Evolutionary conservation across 345 rosid species (phyloP).

Genomic region (Clarkia xantiana): DNA sequence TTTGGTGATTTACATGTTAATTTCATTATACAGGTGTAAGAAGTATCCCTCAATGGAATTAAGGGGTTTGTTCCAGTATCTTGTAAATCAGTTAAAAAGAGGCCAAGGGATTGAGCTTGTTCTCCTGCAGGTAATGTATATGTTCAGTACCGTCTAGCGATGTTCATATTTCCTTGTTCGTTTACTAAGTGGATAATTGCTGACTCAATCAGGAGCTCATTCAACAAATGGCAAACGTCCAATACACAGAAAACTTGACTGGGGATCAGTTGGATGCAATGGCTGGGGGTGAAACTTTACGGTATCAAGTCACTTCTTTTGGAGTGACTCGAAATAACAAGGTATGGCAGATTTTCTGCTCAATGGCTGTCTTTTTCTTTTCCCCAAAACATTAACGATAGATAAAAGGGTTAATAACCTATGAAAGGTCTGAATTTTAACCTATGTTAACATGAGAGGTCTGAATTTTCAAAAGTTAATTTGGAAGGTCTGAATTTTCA

Average conservation of each 20-base stretch:
- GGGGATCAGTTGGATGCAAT: constrained; percentile 98
- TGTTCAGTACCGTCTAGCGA: constrained; percentile 7
- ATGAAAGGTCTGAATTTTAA: too few relatives aligned
- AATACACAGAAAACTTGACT: constrained; percentile 90
- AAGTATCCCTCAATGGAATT: constrained; percentile 98
- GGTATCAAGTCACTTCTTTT: constrained; percentile 89
- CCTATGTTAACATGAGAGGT: too few relatives aligned
- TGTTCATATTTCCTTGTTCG: constrained; percentile 6
- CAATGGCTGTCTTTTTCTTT: background rate
- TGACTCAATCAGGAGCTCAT: constrained; percentile 64
- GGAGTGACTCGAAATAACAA: constrained; percentile 85
- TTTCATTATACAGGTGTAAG: constrained; percentile 50
- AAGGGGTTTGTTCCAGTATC: constrained; percentile 96
- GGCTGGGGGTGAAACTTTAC: constrained; percentile 99
- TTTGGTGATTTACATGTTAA: background rate
- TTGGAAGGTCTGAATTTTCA: too few relatives aligned
- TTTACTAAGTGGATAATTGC: constrained; percentile 8
- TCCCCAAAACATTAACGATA: too few relatives aligned
- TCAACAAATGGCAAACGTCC: constrained; percentile 99
- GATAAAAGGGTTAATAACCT: too few relatives aligned
- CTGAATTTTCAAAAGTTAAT: too few relatives aligned
- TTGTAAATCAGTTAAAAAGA: constrained; percentile 88
- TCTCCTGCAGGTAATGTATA: constrained; percentile 62
- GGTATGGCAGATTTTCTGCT: constrained; percentile 24
- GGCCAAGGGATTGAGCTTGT: constrained; percentile 97